Evolutionary conservation across 352 stramenopile species (phyloP), one percentile per base, ranked within the genome.

Genomic region (Bremia lactucae): DNA sequence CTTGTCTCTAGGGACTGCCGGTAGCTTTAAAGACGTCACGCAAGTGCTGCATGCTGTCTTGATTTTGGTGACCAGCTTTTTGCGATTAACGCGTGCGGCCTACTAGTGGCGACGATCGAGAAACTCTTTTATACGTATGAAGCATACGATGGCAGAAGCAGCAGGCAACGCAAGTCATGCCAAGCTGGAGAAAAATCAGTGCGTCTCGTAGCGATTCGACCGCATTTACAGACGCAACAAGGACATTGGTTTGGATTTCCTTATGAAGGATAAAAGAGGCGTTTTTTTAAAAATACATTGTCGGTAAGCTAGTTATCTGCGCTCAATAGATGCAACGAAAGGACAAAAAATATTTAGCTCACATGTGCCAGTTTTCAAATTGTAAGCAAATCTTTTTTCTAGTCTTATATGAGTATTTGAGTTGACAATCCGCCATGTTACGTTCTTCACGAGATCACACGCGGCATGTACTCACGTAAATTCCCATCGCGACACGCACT

Each of bases 111-210:
- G 6, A 83, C 78, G 1, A 69, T 61, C 33, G 80, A 77, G 1
- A 83, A 90, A 72, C 52, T 87, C 2, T 60, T 82, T 25, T 90
- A 92, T 52, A 74, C 80, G 14, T 76, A 66, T 90, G 22, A 89
- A 89, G 50, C 64, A 83, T 49, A 63, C 55, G 4, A 49, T 55
- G 6, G 48, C 49, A 15, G 50, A 71, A 36, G 55, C 47, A 24
- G 42, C 59, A 36, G 35, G 15, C 4, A 48, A 49, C 10, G 11
- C 26, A 3, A 45, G 42, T 29, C 25, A 26, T 35, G 35, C 18
- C 33, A 54, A 57, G 9, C 16, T 49, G 11, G 45, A 49, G 16
- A 58, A 56, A 31, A 80, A 80, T 33, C 35, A 59, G 14, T 44
- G 54, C 3, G 55, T 83, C n/a, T n/a, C 24, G 24, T 13, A 7